Evolutionary conservation across 371 early-diverging fungal species (phyloP).

Genomic region (Catenaria anguillulae): DNA sequence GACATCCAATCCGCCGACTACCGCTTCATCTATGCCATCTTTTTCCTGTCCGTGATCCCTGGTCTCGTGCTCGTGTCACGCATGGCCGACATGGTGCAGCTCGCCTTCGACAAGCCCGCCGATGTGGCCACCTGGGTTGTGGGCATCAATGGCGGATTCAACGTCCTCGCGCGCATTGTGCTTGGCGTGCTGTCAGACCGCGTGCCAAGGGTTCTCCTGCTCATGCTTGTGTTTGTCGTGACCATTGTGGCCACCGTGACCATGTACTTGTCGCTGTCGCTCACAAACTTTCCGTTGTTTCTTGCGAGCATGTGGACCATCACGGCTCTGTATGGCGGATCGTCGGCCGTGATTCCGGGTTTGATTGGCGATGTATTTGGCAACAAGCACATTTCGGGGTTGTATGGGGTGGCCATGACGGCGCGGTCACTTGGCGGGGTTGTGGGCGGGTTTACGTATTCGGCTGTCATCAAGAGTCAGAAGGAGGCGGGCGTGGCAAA

Average conservation of each 20-base stretch:
- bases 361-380: constrained; percentile 26
- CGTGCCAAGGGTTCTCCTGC: constrained; percentile 20
- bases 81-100: constrained; percentile 33
- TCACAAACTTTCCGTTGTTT: constrained; percentile 17
- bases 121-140: too few species aligned
- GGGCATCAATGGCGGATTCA: constrained; percentile 23
- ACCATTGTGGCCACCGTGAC: constrained; percentile 17
- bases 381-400: constrained; percentile 19
- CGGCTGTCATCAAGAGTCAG: background rate
- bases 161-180: constrained; percentile 20
- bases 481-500: background rate
- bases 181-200: constrained; percentile 21
- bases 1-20: constrained; percentile 24
- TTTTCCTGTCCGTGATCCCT: too few species aligned
- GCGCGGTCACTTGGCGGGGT: too few species aligned
- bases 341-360: constrained; percentile 23
- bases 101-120: constrained; percentile 25
- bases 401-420: constrained; percentile 26
- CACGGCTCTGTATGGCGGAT: constrained; percentile 23
- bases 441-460: constrained; percentile 20
- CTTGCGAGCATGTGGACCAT: constrained; percentile 20
- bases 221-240: constrained; percentile 16
- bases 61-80: too few species aligned
- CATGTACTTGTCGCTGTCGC: constrained; percentile 15
- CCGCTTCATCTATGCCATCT: constrained; percentile 33